Base-by-base conservation (phyloP, 2,329 filamentous ascomycete genomes). In the Acarospora socialis region DNA sequence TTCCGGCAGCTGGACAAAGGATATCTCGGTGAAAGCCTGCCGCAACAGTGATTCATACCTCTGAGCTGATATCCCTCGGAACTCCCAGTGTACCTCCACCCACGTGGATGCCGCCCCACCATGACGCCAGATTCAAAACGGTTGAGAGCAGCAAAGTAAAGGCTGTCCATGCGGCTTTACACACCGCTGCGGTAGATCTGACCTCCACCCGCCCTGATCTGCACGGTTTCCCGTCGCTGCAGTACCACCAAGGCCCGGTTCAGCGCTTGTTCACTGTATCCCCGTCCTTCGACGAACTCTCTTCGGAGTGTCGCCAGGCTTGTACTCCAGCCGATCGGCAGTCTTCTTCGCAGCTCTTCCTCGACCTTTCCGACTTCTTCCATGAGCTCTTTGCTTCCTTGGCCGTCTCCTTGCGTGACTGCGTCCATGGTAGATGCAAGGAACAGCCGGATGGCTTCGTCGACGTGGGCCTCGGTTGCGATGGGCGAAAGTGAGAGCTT, bases 341-440 rank as follows among this genome's bases (percentile, higher is more conserved):
- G 61, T 16, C 87, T 70, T 35, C 83, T 71, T 57, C 82, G 77
- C 31, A 98, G 63, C 61, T 95, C 90, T 10, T 83, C 74, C 57
- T 95, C 90, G 4, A 95, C 72, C 46, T 82, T 83, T 43, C 68
- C 67, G 4, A 82, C 81, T 54, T 95, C 90, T 30, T 93, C 83
- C 56, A 92, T 87, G 34, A 95, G 63, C 57, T 95, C 87, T 40
- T 82, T 78, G 49, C 77, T 84, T 21, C 81, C 82, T 45, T 81
- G 73, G 41, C 77, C 81, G 44, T 80, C 77, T 38, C 86, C 87
- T 48, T 92, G 83, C 37, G 82, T 87, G 35, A 95, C 84, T 5
- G 90, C 90, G 50, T 98, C 87, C 90, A 98, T 95, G 35, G 90
- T 98, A 3, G 78, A 86, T 43, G 86, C 90, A 18, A 98, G 64